A percentile compares a stretch with the other conserved stretches of the same genome.
These are phyloP conservation scores for Phytophthora vignae DNA, from an alignment of 352 stramenopile species.

Conservation along the genomic window DNA sequence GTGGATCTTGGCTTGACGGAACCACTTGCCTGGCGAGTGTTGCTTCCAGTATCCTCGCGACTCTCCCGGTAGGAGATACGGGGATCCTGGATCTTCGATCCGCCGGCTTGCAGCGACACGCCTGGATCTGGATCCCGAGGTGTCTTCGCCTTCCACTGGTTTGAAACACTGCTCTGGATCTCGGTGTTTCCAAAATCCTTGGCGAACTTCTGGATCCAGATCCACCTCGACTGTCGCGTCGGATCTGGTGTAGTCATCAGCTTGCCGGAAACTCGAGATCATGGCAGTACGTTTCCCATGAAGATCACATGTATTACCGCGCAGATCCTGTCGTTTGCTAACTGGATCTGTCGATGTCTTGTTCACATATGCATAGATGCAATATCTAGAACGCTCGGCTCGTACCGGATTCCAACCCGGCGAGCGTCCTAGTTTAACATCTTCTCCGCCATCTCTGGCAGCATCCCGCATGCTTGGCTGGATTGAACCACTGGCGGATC, in stretches of 20 bases:
- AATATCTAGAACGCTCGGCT: too few relatives aligned
- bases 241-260: not conserved
- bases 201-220: conserved; percentile 2
- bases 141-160: not conserved
- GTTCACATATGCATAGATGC: not conserved
- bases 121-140: not conserved
- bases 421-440: too few relatives aligned
- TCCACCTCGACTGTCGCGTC: not conserved
- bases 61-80: not conserved
- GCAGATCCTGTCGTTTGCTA: not conserved
- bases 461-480: too few relatives aligned
- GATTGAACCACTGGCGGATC: too few relatives aligned
- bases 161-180: not conserved
- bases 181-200: conserved; percentile 2
- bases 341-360: not conserved
- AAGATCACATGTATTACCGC: not conserved
- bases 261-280: not conserved
- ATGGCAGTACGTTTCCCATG: not conserved
- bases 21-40: not conserved
- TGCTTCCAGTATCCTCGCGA: not conserved
- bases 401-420: too few relatives aligned
- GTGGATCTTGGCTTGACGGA: not conserved
- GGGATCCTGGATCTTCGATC: not conserved
- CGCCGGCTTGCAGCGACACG: not conserved
- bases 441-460: too few relatives aligned